Conservation (phyloP, 2,329 filamentous ascomycete genomes). For the Fusarium robinianum region DNA sequence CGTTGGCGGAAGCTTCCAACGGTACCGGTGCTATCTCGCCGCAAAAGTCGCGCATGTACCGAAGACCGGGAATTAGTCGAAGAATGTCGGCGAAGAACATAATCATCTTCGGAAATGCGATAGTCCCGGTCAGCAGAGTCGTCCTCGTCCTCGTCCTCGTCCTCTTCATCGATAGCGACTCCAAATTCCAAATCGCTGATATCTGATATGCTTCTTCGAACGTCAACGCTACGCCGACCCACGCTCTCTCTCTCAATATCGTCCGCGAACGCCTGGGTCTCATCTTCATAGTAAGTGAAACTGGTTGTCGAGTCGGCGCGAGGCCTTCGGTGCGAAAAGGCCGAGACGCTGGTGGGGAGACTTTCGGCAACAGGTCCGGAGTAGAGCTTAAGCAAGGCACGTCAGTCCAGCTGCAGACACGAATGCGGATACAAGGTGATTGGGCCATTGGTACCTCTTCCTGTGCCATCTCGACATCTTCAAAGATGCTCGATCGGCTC, state of each 20-base stretch:
- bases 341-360: slow-evolving; percentile 90
- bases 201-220: slow-evolving; percentile 43
- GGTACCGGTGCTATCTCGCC: slow-evolving; percentile 72
- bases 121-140: slow-evolving; percentile 49
- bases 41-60: slow-evolving; percentile 67
- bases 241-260: slow-evolving; percentile 41
- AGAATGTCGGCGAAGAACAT: slow-evolving; percentile 62
- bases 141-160: slow-evolving; percentile 47
- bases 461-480: slow-evolving; percentile 98
- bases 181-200: slow-evolving; percentile 47
- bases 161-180: slow-evolving; percentile 48
- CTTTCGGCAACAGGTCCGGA: slow-evolving; percentile 93
- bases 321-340: slow-evolving; percentile 81
- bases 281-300: slow-evolving; percentile 86
- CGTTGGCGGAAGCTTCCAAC: slow-evolving; percentile 65
- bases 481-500: slow-evolving; percentile 80
- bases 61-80: slow-evolving; percentile 63
- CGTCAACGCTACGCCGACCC: slow-evolving; percentile 25
- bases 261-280: slow-evolving; percentile 46
- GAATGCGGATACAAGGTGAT: background rate
- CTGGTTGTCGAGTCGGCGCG: slow-evolving; percentile 85
- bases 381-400: slow-evolving; percentile 62
- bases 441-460: slow-evolving; percentile 68
- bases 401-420: slow-evolving; percentile 16
- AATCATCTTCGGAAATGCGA: slow-evolving; percentile 49